Base-by-base conservation (phyloP, 441 rosid species). In the Macaranga tanarius region DNA sequence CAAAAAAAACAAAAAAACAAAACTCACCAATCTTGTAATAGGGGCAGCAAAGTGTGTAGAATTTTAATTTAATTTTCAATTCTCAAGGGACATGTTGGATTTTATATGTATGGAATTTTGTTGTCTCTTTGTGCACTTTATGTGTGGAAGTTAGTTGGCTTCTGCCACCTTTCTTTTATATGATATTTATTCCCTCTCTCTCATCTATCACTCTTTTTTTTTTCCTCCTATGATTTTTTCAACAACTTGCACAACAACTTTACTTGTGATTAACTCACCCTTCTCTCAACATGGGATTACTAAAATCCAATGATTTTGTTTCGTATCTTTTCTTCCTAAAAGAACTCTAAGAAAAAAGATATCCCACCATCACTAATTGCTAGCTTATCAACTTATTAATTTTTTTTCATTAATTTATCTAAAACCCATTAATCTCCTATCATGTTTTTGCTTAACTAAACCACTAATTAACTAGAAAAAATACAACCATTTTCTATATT, bases 81-180 rank as follows among this genome's bases (percentile, higher is more conserved):
- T 16, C 5, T 48, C 0, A 12, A 48, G 19, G 51, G 76, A 65
- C 64, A 65, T 64, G 26, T 44, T 65, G 76, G 65, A 65, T 25
- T 44, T 65, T 57, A n/a, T 20, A 65, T 26, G 66, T 58, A 66
- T 73, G 72, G 78, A 72, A 65, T 73, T 64, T 61, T 73, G 77
- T 44, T 83, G 81, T 79, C 81, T 40, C 44, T 22, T 65, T 62
- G 57, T 75, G 65, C 69, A 70, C 79, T 81, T 74, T 31, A 65
- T 73, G 58, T 69, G 31, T 74, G 76, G 66, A 67, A 62, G 74
- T 79, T 70, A 79, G 84, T 75, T 77, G 80, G 76, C 78, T 82
- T 75, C 63, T 63, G 44, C n/a, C 17, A 55, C 67, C 16, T 38
- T 74, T 47, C 26, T 47, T 42, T 42, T 6, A 26, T 59, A 12